A percentile compares a stretch with the other conserved stretches of the same genome.
phyloP scores from a whole-genome alignment of 352 stramenopile genomes.

The Phytophthora crassamura region DNA sequence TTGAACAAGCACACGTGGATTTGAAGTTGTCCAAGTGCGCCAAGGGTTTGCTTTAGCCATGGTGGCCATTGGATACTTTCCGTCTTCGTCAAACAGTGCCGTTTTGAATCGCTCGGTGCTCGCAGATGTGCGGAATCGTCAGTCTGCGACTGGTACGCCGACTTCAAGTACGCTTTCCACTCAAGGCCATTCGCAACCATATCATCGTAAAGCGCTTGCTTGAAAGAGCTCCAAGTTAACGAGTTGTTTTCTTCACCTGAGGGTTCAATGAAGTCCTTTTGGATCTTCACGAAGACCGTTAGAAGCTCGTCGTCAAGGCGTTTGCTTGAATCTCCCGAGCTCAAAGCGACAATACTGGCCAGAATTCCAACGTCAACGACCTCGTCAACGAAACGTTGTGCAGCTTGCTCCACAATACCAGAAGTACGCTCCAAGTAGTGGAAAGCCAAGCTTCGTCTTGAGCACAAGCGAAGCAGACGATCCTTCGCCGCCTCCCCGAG shows the following conservation, averaged over 20 bases:
- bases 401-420: constrained; percentile 12
- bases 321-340: not conserved
- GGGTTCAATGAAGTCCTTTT: constrained; percentile 18
- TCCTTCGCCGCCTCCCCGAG: constrained; percentile 10
- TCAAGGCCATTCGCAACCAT: constrained; percentile 34
- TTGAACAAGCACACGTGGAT: constrained; percentile 44
- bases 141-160: not conserved
- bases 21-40: constrained; percentile 38
- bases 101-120: not conserved
- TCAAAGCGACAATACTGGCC: not conserved
- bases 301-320: constrained; percentile 25
- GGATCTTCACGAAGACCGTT: constrained; percentile 28
- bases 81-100: not conserved
- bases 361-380: constrained; percentile 12
- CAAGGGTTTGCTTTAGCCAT: constrained; percentile 34
- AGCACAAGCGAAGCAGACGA: constrained; percentile 22
- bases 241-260: not conserved
- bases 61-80: constrained; percentile 22
- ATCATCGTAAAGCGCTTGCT: constrained; percentile 30
- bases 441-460: constrained; percentile 16
- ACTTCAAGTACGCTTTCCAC: constrained; percentile 42
- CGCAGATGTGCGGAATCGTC: not conserved
- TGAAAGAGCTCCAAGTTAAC: not conserved
- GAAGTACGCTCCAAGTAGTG: not conserved
- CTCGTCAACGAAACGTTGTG: constrained; percentile 20